Evolutionary conservation across 129 eudicot genomes (phyloP).

Genomic region (Logfia minima): DNA sequence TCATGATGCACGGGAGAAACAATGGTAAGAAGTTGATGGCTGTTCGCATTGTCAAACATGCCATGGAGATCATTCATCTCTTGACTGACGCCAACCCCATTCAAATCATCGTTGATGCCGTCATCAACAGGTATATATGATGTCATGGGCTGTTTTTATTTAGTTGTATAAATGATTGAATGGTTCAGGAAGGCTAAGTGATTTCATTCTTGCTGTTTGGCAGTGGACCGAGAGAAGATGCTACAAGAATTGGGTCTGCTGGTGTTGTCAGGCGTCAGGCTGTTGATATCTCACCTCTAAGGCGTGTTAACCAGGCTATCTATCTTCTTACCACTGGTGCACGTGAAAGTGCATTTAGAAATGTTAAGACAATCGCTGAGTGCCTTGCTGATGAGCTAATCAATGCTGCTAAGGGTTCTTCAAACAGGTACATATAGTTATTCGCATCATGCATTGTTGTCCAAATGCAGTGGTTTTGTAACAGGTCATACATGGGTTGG

Average conservation of each 20-base stretch:
- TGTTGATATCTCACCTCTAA: constrained; percentile 78
- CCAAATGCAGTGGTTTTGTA: neutral
- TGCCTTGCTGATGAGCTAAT: constrained; percentile 81
- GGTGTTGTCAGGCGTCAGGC: constrained; percentile 91
- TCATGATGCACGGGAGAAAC: constrained; percentile 85
- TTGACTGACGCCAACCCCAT: constrained; percentile 69
- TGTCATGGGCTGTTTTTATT: neutral
- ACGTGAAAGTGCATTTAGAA: constrained; percentile 85
- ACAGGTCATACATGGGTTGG: neutral
- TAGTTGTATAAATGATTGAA: neutral
- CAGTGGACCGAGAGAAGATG: constrained; percentile 92
- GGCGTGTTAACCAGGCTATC: constrained; percentile 78
- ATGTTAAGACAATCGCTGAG: constrained; percentile 71
- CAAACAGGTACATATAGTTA: constrained; percentile 53
- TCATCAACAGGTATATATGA: constrained; percentile 61
- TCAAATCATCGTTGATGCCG: constrained; percentile 77
- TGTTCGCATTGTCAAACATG: constrained; percentile 67
- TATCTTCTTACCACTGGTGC: constrained; percentile 80
- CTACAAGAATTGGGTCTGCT: constrained; percentile 84
- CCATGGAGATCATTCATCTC: constrained; percentile 79
- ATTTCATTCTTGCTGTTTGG: neutral
- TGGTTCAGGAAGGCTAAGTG: neutral
- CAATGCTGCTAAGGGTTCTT: constrained; percentile 83
- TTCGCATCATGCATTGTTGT: neutral
- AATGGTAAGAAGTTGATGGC: constrained; percentile 79